Percentiles rank a stretch among this genome's conserved stretches.
phyloP scores from a whole-genome alignment of 2,329 filamentous ascomycete species.

The Cryphonectria japonica region DNA sequence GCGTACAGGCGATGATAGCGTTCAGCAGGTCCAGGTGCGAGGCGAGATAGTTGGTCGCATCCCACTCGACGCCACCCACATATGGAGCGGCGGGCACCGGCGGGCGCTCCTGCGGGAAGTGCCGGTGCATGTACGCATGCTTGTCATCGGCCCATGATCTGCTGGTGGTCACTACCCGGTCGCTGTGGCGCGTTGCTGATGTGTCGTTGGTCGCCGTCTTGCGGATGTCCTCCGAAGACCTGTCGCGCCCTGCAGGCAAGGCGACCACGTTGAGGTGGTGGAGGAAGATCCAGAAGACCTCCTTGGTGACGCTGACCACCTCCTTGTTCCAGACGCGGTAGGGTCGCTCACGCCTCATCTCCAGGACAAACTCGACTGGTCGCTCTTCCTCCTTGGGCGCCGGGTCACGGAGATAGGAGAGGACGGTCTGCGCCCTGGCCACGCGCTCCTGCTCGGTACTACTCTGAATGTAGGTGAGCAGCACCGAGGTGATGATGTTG shows the following conservation, averaged over 20 bases:
- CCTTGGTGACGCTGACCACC: constrained; percentile 88
- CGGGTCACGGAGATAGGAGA: constrained; percentile 80
- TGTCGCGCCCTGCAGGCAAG: constrained; percentile 51
- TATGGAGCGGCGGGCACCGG: constrained; percentile 94
- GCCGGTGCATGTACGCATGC: constrained; percentile 63
- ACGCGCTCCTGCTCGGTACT: constrained; percentile 65
- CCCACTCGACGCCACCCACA: constrained; percentile 97
- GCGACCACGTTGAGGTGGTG: constrained; percentile 90
- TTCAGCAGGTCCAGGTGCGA: constrained; percentile 93
- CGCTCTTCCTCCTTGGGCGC: constrained; percentile 74
- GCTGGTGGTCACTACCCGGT: constrained; percentile 9
- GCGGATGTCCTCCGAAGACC: constrained; percentile 35
- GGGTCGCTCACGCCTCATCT: constrained; percentile 84
- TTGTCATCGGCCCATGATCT: constrained; percentile 41
- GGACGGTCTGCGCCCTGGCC: constrained; percentile 71
- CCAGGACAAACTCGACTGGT: constrained; percentile 82
- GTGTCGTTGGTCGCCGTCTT: constrained; percentile 31
- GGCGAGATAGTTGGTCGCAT: constrained; percentile 94
- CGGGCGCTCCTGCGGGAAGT: constrained; percentile 84
- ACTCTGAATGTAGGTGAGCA: constrained; percentile 85
- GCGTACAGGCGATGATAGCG: constrained; percentile 81
- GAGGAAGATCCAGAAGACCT: constrained; percentile 99
- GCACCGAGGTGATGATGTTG: constrained; percentile 82
- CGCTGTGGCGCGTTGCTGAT: constrained; percentile 31
- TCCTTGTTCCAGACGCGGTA: constrained; percentile 96